Evolutionary conservation across 305 asterid species (phyloP), one percentile per base, ranked within the genome.

Genomic region (Plantago coronopus): DNA sequence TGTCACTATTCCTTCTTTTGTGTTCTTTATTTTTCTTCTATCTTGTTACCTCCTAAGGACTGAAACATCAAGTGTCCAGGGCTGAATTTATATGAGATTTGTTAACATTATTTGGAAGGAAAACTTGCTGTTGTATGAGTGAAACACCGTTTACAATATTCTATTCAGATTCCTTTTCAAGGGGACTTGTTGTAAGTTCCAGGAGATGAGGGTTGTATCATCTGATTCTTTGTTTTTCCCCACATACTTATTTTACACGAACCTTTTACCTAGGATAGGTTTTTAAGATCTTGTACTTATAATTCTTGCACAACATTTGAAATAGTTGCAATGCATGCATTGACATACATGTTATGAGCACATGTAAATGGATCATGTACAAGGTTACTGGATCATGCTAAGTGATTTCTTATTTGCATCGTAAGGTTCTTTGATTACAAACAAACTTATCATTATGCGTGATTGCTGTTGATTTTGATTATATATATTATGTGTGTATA

Each of bases 401-500:
- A 19, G 57, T 22, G 17, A 23, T 51, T 23, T 12, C 40, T 3
- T 21, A 4, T 40, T 37, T 17, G 25, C 20, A 17, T 47, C 54
- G 18, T n/a, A 62, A 27, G 21, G 21, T 21, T 48, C 60, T 19
- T 56, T 57, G 47, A 16, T 40, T 19, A 51, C 27, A 7, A 11
- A 38, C 23, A 45, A 25, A n/a, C 31, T 54, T 63, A 50, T 18
- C 8, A 29, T 43, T 48, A 34, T 13, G 47, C 42, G 17, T 54
- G 54, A 7, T 64, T 46, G 48, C 31, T 27, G 48, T 54, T 63
- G 57, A 59, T 58, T 45, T 37, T 34, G 37, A 53, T 23, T 42
- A 16, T 50, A 57, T 27, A 46, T 37, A 23, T 47, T 50, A 19
- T 13, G 43, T 29, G 53, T 43, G 53, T 58, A 62, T 51, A 43